phyloP scores from a whole-genome alignment of 2,329 filamentous ascomycete species.

The Aspergillus floridensis region DNA sequence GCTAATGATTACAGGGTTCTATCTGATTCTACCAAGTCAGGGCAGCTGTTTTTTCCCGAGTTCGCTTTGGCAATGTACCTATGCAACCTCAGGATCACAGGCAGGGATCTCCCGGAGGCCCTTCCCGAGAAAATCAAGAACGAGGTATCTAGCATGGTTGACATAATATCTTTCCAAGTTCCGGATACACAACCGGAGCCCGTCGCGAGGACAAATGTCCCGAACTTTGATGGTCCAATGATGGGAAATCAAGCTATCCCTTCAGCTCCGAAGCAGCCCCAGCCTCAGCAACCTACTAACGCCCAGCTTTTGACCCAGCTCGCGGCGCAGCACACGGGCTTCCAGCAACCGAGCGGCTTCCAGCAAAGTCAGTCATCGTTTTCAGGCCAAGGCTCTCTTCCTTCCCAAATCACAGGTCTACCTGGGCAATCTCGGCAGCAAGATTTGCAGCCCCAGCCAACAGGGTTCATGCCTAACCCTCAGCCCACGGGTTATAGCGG shows the following conservation, averaged over 20 bases:
- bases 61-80: constrained; percentile 98
- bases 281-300: constrained; percentile 70
- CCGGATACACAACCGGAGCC: constrained; percentile 65
- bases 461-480: constrained; percentile 68
- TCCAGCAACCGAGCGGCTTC: constrained; percentile 67
- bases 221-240: constrained; percentile 64
- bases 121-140: constrained; percentile 89
- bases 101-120: constrained; percentile 70
- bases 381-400: constrained; percentile 38
- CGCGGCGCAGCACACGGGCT: constrained; percentile 53
- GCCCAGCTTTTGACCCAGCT: constrained; percentile 58
- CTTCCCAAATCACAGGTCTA: constrained; percentile 43
- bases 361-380: constrained; percentile 54
- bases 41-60: constrained; percentile 93
- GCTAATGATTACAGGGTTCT: constrained; percentile 62
- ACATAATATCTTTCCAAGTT: constrained; percentile 95
- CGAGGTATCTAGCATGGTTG: constrained; percentile 98
- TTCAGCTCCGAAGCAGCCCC: constrained; percentile 62
- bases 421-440: constrained; percentile 49
- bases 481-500: constrained; percentile 79
- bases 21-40: constrained; percentile 92
- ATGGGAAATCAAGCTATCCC: constrained; percentile 49
- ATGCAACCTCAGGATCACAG: constrained; percentile 88
- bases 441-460: constrained; percentile 65
- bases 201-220: constrained; percentile 62